phyloP scores from a whole-genome alignment of 257 asterid species.

The Apocynum venetum region DNA sequence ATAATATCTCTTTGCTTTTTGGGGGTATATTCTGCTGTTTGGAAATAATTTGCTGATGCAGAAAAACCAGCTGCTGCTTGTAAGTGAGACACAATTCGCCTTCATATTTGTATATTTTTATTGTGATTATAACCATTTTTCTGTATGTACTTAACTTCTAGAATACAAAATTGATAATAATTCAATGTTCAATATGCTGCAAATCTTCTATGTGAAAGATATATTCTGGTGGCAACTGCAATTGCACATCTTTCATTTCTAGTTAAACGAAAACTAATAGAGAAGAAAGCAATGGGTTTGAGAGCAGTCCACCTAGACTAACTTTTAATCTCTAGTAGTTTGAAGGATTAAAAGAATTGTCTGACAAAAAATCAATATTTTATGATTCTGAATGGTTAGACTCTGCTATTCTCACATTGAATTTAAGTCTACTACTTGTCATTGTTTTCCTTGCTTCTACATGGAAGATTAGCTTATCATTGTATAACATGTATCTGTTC shows the following conservation, averaged over 20 bases:
- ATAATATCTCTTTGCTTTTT: constrained; percentile 18
- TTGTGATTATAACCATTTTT: neutral
- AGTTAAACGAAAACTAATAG: neutral
- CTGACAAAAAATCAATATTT: neutral
- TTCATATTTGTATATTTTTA: constrained; percentile 10
- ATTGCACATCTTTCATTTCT: neutral
- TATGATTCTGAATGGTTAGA: neutral
- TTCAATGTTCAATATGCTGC: neutral
- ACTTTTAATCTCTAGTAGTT: neutral
- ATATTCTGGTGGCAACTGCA: neutral
- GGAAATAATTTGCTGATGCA: constrained; percentile 36
- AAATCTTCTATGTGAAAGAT: neutral
- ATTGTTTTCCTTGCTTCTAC: neutral
- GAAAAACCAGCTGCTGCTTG: constrained; percentile 93
- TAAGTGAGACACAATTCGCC: constrained; percentile 36
- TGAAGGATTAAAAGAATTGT: neutral
- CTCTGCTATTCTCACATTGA: neutral
- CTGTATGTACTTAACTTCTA: neutral
- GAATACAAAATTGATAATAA: neutral
- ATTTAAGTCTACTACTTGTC: neutral
- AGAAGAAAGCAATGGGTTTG: neutral
- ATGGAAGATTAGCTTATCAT: neutral
- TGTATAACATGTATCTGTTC: neutral
- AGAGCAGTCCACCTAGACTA: neutral
- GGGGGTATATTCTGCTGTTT: constrained; percentile 44